Conservation (phyloP, 164 flowering plant genomes). For the Tetracentron sinense region DNA sequence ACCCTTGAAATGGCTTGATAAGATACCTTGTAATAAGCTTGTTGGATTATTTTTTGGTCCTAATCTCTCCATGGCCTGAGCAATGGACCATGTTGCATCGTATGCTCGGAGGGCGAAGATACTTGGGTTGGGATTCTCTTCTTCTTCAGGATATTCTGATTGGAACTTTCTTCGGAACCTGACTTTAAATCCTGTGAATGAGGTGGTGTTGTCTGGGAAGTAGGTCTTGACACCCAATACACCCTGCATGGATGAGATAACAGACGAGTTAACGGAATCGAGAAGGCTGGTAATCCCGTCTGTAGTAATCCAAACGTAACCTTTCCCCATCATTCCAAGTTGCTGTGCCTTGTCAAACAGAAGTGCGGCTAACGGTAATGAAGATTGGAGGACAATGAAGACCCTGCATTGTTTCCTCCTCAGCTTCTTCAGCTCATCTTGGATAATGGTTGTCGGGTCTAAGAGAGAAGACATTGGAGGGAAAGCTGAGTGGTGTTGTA, state of each 20-base stretch:
- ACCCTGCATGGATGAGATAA: conserved; percentile 20
- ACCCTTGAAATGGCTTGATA: conserved; percentile 2
- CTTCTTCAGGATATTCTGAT: conserved; percentile 17
- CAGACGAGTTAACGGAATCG: conserved; percentile 14
- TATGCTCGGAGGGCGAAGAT: conserved; percentile 22
- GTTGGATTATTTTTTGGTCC: not conserved
- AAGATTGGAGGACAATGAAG: conserved; percentile 13
- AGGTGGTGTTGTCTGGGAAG: not conserved
- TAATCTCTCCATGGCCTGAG: conserved; percentile 4
- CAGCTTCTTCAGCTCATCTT: conserved; percentile 16
- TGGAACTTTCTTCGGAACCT: conserved; percentile 13
- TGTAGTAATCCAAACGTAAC: conserved; percentile 21
- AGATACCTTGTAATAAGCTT: not conserved
- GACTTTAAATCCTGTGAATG: conserved; percentile 10
- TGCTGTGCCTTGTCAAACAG: conserved; percentile 21
- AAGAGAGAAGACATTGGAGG: conserved; percentile 13
- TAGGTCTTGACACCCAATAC: conserved; percentile 16
- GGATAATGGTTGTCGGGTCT: not conserved
- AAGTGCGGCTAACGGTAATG: conserved; percentile 5
- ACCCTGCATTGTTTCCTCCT: conserved; percentile 9
- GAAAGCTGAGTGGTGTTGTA: conserved; percentile 9
- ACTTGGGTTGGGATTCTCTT: conserved; percentile 19
- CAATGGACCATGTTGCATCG: conserved; percentile 10
- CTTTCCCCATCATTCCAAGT: conserved; percentile 17
- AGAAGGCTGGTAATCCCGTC: conserved; percentile 18